phyloP scores from a whole-genome alignment of 75 land plant species.

The Larix kaempferi region DNA sequence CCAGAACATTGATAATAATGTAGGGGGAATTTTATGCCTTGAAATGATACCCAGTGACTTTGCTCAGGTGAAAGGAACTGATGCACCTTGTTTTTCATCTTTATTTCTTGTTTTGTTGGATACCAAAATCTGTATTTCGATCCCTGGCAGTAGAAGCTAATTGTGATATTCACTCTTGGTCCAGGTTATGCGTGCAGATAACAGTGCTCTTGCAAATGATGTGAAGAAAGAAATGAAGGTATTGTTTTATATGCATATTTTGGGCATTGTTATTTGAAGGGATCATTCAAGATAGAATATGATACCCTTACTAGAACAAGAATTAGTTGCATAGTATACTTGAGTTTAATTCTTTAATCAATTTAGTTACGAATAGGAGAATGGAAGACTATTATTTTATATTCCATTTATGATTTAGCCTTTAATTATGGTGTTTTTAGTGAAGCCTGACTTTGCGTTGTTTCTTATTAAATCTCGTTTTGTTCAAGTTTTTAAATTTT shows the following conservation, averaged over 20 bases:
- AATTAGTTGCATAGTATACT: neutral
- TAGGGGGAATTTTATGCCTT: neutral
- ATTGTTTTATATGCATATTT: neutral
- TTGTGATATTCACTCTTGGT: neutral
- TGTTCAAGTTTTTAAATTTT: no score
- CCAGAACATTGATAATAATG: neutral
- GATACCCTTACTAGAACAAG: neutral
- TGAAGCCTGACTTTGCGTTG: neutral
- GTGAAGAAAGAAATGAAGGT: slow-evolving; percentile 99
- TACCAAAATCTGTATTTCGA: neutral
- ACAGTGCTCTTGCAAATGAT: slow-evolving; percentile 91
- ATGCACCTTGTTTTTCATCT: neutral
- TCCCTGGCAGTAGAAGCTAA: neutral
- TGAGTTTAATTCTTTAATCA: neutral
- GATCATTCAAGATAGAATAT: neutral
- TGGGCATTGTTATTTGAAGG: neutral
- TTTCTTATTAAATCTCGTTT: neutral
- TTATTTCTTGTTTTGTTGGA: neutral
- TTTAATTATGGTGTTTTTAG: neutral
- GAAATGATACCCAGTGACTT: neutral
- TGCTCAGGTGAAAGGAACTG: neutral
- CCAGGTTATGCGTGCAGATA: slow-evolving; percentile 92
- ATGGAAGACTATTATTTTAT: neutral
- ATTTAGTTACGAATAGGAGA: neutral
- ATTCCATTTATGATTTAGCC: neutral